These are phyloP conservation scores for Tetracentron sinense DNA, from an alignment of 164 flowering plant genomes.

Conservation along the genomic window DNA sequence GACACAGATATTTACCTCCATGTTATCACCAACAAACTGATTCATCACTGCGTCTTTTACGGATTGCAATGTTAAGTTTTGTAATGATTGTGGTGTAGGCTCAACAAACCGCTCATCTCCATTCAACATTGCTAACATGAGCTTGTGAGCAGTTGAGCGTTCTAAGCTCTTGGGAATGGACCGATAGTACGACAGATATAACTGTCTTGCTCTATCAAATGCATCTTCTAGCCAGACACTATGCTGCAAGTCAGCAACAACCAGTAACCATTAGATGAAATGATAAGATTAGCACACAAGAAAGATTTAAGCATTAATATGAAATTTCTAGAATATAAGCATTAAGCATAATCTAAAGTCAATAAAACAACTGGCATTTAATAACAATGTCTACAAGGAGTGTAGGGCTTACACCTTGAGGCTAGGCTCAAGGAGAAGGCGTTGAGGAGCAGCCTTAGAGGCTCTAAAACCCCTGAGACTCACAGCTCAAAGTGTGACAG, in stretches of 20 bases:
- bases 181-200: conserved; percentile 87
- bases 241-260: conserved; percentile 62
- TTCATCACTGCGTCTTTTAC: conserved; percentile 92
- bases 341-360: neutral
- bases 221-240: conserved; percentile 99
- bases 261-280: conserved; percentile 3
- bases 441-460: too few species aligned
- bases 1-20: conserved; percentile 66
- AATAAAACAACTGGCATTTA: neutral
- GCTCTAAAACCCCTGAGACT: too few species aligned
- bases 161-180: conserved; percentile 98
- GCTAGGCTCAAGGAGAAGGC: too few species aligned
- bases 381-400: neutral
- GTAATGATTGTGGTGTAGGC: conserved; percentile 86
- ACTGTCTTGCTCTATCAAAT: conserved; percentile 90
- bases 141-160: conserved; percentile 96
- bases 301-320: neutral
- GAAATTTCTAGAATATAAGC: too few species aligned
- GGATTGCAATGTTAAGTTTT: conserved; percentile 59
- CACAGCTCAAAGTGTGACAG: too few species aligned
- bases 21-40: conserved; percentile 83
- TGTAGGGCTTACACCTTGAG: too few species aligned
- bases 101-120: conserved; percentile 99
- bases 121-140: conserved; percentile 90
- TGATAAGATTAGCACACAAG: neutral